Evolutionary conservation across 2,329 filamentous ascomycete genomes (phyloP).

Genomic region (Alternaria dauci): DNA sequence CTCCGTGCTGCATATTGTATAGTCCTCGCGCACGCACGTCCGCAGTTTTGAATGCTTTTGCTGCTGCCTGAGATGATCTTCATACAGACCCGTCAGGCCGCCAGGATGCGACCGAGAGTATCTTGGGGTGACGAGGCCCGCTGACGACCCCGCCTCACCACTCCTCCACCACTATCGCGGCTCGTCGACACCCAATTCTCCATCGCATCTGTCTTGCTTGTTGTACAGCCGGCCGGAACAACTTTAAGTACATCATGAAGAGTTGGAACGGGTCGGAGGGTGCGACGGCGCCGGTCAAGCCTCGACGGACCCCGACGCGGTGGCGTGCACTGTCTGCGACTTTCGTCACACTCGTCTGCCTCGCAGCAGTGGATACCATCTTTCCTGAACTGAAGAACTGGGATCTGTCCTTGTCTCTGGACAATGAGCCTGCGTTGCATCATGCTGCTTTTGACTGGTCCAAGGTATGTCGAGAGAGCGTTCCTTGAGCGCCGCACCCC

Average conservation of each 20-base stretch:
- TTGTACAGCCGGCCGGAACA: slow-evolving; percentile 1
- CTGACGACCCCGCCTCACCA: slow-evolving; percentile 15
- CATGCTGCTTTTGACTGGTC: slow-evolving; percentile 30
- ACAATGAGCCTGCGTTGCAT: slow-evolving; percentile 4
- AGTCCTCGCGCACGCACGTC: slow-evolving; percentile 5
- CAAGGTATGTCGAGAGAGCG: slow-evolving; percentile 29
- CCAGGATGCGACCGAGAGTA: slow-evolving; percentile 6
- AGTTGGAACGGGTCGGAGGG: slow-evolving; percentile 24
- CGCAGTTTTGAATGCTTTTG: slow-evolving; percentile 7
- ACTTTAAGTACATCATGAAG: slow-evolving; percentile 30
- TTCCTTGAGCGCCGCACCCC: slow-evolving; percentile 8
- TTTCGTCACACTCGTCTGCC: slow-evolving; percentile 27
- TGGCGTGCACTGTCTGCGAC: slow-evolving; percentile 23
- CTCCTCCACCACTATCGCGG: not conserved
- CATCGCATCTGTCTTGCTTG: slow-evolving; percentile 6
- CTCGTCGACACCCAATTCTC: slow-evolving; percentile 10
- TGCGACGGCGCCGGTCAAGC: slow-evolving; percentile 15
- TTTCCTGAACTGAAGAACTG: slow-evolving; percentile 25
- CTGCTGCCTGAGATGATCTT: slow-evolving; percentile 15
- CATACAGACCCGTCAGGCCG: not conserved
- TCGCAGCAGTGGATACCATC: slow-evolving; percentile 30
- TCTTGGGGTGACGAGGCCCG: slow-evolving; percentile 3
- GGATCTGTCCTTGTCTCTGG: slow-evolving; percentile 9
- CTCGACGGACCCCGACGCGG: slow-evolving; percentile 19
- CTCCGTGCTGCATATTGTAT: slow-evolving; percentile 6